Base-by-base conservation (phyloP, 805 yeast genomes). In the Wickerhamiella kazuoi region DNA sequence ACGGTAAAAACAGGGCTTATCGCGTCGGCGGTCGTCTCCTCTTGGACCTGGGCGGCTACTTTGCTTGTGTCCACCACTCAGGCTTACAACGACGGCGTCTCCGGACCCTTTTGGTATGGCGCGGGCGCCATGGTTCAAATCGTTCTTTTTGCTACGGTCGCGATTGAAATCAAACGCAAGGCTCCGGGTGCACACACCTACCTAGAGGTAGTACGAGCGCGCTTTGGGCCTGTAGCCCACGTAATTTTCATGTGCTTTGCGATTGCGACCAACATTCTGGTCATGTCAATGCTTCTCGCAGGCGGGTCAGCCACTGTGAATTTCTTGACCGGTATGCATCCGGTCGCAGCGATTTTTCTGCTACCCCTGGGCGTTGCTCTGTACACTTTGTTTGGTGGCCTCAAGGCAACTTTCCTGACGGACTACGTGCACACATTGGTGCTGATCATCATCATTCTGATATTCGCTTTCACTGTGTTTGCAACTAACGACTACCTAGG, bases 1-100 rank as follows among this genome's bases (percentile, higher is more conserved):
- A 67, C 82, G 3, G 93, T 86, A 32, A 79, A 78, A 50, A 75
- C 87, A 0, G 90, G 90, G 36, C 64, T 86, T 47, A 77, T 83
- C 45, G 76, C 87, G 4, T 76, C 93, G 6, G 94, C 94, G 6
- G 95, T 86, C 23, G 94, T 84, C 7, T 76, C 87, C 11, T 76
- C 87, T 7, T 86, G 97, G 97, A 83, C 95, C 8, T 77, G 84
- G 84, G 80, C 80, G n/a, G 81, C 83, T 3, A 80, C 93, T 1
- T 60, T 80, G 36, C 63, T 80, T 24, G 75, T 74, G 30, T 74
- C 83, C 2, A 72, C 93, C 1, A 72, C 93, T 17, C 84, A 79
- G 55, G 81, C 81, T 18, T 84, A 80, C 58, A 62, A 62, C 33
- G 66, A 74, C 42, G 97, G 97, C 51, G 71, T 86, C 5, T 62